Conservation (phyloP, 1,284 basidiomycete species). For the Anthracocystis panici-leucophaei region DNA sequence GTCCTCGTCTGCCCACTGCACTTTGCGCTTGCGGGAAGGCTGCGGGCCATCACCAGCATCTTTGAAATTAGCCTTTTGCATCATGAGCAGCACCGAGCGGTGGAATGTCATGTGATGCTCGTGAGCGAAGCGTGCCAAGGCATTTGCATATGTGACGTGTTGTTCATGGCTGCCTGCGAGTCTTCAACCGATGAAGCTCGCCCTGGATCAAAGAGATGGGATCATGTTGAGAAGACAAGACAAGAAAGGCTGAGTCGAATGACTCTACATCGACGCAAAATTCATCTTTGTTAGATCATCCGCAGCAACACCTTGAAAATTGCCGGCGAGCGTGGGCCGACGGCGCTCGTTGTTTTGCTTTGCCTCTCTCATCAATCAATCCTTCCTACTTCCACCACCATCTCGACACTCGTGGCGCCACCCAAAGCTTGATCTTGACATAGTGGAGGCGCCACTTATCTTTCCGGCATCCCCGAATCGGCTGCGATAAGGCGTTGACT, state of each 20-base stretch:
- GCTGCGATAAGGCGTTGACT: not conserved
- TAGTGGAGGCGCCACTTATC: conserved; percentile 1
- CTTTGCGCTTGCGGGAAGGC: conserved; percentile 39
- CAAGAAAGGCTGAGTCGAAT: conserved; percentile 17
- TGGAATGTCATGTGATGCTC: conserved; percentile 10
- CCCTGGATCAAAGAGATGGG: not conserved
- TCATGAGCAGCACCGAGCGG: not conserved
- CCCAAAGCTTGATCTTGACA: conserved; percentile 7
- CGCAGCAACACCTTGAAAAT: not conserved
- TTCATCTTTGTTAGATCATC: conserved; percentile 8
- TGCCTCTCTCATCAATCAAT: too few relatives aligned
- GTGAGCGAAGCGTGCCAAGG: not conserved
- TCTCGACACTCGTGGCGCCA: conserved; percentile 5
- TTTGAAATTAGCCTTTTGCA: conserved; percentile 8
- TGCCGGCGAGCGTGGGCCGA: too few relatives aligned
- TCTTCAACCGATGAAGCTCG: not conserved
- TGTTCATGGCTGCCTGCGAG: not conserved
- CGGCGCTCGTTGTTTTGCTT: too few relatives aligned
- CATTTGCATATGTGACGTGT: not conserved
- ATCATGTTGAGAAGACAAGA: not conserved
- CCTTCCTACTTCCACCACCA: too few relatives aligned
- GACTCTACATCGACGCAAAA: conserved; percentile 1
- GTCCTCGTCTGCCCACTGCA: conserved; percentile 50
- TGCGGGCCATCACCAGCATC: not conserved
- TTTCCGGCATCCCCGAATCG: not conserved